Base-by-base conservation (phyloP, 1,284 basidiomycete species). In the Sporisorium reilianum region DNA sequence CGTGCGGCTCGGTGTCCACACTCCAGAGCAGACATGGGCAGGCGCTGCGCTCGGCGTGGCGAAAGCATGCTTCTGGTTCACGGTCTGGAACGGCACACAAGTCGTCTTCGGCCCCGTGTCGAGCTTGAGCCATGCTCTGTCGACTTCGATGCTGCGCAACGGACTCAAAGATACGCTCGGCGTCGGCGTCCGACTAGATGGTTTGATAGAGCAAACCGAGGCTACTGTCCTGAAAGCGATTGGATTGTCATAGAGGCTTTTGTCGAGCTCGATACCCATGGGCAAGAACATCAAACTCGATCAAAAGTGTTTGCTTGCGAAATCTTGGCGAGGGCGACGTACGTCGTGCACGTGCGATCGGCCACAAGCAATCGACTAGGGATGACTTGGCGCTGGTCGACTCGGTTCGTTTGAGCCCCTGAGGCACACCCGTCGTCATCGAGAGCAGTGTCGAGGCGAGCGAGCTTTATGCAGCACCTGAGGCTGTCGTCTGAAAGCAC, bases 1-100 rank as follows among this genome's bases (percentile, higher is more conserved):
- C 3, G 70, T 77, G n/a, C 45, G 62, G 16, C 59, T 77, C 12
- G 75, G 75, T 20, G 71, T 77, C 0, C 75, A 77, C 42, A 77
- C 75, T 0, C 70, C 59, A 5, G 59, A 41, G 12, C 75, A 77
- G 48, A 74, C 70, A 0, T 20, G 66, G 11, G 75, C 50, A 23
- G 75, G 75, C 16, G 62, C 70, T 22, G 63, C 60, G 6, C 59
- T 77, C 18, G 75, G 75, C 26, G 54, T 75, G 3, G 34, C 38
- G 36, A 71, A 74, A 46, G 75, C 66, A 12, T 62, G 59, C 48
- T 7, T 71, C 36, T 75, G 70, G 59, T 77, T 77, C 54, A 65
- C 67, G 1, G 59, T 40, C 1, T 77, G 75, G 71, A 75, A 75
- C 50, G 68, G 71, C n/a, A 59, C 54, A 0, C 41, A 56, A 22